Base-by-base conservation (phyloP, 1,139 yeast species). In the Candida pseudoviswanathii region DNA sequence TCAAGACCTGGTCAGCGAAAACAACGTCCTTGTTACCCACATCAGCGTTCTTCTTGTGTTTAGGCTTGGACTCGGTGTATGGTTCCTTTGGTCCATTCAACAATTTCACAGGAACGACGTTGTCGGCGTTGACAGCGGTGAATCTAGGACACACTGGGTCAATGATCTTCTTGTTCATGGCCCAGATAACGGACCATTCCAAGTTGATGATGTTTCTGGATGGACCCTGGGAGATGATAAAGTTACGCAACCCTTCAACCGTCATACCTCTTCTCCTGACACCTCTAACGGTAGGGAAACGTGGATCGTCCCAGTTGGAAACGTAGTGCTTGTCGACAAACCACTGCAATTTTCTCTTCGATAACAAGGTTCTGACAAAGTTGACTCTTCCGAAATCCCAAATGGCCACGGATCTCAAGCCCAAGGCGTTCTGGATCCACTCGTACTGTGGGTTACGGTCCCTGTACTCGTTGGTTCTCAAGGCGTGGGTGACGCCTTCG, bases 191-290 rank as follows among this genome's bases (percentile, higher is more conserved):
- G 56, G 88, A 86, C 99, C 99, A 94, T 68, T 94, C 99, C 67
- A 94, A 79, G 77, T 94, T 94, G 66, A 92, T 86, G 61, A 94
- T 91, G 76, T 94, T 94, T 76, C 88, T 89, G 45, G 97, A 91
- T 43, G 99, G 98, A 64, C 99, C 99, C 77, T 94, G 98, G 47
- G 96, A 81, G 56, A 94, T 80, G 60, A 94, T 89, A 63, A 92
- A 94, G 77, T 88, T 88, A 71, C 94, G 84, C 69, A 94, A 83
- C 58, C 97, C 98, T 75, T 94, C 97, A 56, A 94, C 95, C 42
- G 97, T 85, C 98, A 94, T 94, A 78, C 99, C 99, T 78, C 99
- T 88, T 81, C 98, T 86, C 79, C 97, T 89, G 49, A 92, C 97
- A 77, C 98, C 98, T 73, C 97, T 85, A 40, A 92, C 96, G 44